Conservation (phyloP, 345 rosid species). For the Camelina neglecta region DNA sequence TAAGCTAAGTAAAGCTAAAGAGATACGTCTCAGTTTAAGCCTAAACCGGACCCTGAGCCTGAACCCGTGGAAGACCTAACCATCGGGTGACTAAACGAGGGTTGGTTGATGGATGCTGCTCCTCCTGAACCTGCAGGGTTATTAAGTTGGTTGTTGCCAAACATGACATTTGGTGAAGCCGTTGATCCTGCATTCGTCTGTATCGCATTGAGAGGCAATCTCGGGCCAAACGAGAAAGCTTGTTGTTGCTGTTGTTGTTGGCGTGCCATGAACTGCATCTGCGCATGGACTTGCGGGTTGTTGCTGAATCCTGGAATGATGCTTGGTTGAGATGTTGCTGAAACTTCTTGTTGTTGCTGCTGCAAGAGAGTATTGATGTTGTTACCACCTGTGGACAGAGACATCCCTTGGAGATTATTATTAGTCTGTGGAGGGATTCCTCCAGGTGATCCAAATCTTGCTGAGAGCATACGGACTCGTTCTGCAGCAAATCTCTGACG, state of each 20-base stretch:
- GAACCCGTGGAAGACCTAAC: conserved; percentile 69
- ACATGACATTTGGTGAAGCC: conserved; percentile 59
- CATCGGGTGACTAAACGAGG: conserved; percentile 64
- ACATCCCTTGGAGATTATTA: conserved; percentile 55
- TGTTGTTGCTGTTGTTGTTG: conserved; percentile 45
- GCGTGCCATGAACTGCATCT: conserved; percentile 81
- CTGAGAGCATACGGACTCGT: conserved; percentile 64
- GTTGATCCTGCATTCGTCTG: conserved; percentile 66
- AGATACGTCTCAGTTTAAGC: conserved; percentile 40
- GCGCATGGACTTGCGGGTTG: conserved; percentile 68
- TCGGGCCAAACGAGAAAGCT: conserved; percentile 73
- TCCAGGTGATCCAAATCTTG: conserved; percentile 59
- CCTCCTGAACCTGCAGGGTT: conserved; percentile 17
- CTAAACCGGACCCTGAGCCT: conserved; percentile 69
- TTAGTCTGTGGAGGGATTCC: conserved; percentile 57
- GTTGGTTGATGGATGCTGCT: conserved; percentile 33
- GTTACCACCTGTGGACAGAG: conserved; percentile 61
- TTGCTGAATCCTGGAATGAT: conserved; percentile 60
- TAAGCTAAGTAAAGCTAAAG: conserved; percentile 36
- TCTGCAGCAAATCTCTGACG: conserved; percentile 88
- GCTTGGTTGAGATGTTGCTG: conserved; percentile 69
- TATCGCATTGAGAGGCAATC: conserved; percentile 73
- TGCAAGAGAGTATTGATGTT: conserved; percentile 56
- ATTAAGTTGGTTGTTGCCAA: conserved; percentile 56
- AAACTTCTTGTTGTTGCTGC: conserved; percentile 47